Conservation (phyloP, 2,329 filamentous ascomycete species). For the Thelonectria rubi region DNA sequence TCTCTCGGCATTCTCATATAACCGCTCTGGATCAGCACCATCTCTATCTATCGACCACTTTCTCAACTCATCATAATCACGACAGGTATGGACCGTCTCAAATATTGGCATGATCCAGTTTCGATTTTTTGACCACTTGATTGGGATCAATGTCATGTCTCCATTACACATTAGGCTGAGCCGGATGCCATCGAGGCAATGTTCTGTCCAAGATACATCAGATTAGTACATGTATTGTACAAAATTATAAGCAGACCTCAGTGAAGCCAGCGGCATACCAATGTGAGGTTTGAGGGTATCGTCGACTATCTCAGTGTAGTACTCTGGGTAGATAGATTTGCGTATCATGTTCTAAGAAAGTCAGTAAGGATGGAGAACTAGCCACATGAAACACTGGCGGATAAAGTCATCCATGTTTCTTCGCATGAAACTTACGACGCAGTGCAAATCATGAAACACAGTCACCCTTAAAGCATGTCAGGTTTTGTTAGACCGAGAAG, state of each 20-base stretch:
- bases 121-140: not conserved
- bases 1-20: not conserved
- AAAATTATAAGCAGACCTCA: no score
- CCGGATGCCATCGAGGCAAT: not conserved
- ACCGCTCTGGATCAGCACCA: not conserved
- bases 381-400: no score
- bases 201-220: not conserved
- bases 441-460: not conserved
- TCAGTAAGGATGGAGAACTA: not conserved
- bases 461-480: not conserved
- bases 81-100: not conserved
- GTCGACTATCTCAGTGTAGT: not conserved
- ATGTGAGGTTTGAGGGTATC: not conserved
- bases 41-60: not conserved
- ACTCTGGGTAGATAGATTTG: not conserved
- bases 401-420: no score
- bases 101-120: not conserved
- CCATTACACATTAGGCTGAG: not conserved
- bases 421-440: not conserved
- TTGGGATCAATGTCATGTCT: not conserved
- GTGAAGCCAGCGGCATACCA: not conserved
- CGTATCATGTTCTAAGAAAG: not conserved
- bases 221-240: not conserved
- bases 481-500: not conserved
- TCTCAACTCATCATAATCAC: not conserved